A percentile compares a stretch with the other conserved stretches of the same genome.
Conservation (phyloP, 2,329 filamentous ascomycete genomes). For the Trichoderma hamatum region DNA sequence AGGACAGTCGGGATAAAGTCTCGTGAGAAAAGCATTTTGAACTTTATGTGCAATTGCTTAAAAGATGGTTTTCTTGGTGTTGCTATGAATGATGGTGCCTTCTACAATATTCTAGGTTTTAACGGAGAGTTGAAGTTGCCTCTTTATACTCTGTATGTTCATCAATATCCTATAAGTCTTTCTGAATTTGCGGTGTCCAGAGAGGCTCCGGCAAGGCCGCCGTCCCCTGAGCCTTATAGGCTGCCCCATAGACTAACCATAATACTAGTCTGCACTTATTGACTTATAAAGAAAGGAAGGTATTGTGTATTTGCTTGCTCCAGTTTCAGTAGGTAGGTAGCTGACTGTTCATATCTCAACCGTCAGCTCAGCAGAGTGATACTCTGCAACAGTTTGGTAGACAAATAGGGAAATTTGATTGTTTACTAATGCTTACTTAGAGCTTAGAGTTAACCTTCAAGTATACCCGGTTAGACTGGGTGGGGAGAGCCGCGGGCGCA, state of each 20-base stretch:
- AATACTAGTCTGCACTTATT: not conserved
- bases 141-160: not conserved
- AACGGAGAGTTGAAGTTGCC: not conserved
- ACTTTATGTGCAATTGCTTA: not conserved
- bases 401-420: not conserved
- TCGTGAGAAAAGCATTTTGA: not conserved
- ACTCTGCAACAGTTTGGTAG: not conserved
- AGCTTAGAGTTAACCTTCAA: not conserved
- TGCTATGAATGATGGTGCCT: not conserved
- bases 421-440: not conserved
- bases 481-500: no score
- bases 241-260: not conserved
- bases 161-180: not conserved
- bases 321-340: not conserved
- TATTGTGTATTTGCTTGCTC: not conserved
- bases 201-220: not conserved
- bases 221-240: not conserved
- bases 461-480: not conserved
- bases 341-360: not conserved
- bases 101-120: not conserved
- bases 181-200: not conserved
- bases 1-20: slow-evolving; percentile 1
- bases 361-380: not conserved
- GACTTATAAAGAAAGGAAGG: not conserved
- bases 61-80: not conserved